phyloP scores from a whole-genome alignment of 2,329 filamentous ascomycete species.

The Pseudogymnoascus sp. region DNA sequence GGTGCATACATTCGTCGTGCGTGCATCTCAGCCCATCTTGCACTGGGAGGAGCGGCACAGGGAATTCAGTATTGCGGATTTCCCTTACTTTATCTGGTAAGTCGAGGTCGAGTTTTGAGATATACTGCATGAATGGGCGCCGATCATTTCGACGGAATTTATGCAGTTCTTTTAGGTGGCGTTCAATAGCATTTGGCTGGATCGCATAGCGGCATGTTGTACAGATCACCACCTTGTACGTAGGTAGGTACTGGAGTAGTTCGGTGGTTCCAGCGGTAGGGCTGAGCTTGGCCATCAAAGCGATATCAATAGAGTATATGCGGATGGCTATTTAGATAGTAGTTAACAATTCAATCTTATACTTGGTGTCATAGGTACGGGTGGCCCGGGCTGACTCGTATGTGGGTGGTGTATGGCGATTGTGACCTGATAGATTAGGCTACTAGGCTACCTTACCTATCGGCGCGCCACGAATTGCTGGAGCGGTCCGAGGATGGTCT shows the following conservation, averaged over 20 bases:
- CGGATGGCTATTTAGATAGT: background rate
- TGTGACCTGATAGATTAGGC: too few relatives aligned
- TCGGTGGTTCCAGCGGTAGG: background rate
- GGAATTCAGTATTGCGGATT: conserved; percentile 21
- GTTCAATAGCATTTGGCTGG: conserved; percentile 19
- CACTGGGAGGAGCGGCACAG: conserved; percentile 24
- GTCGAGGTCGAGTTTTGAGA: conserved; percentile 19
- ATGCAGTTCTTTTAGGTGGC: conserved; percentile 25
- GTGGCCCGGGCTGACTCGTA: too few relatives aligned
- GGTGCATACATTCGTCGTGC: conserved; percentile 22
- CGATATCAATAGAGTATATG: background rate
- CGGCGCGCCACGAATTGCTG: too few relatives aligned
- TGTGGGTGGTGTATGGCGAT: too few relatives aligned
- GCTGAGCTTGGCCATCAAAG: background rate
- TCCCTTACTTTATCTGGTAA: conserved; percentile 20
- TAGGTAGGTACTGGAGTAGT: conserved; percentile 20
- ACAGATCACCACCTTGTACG: conserved; percentile 22
- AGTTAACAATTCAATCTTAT: too few relatives aligned
- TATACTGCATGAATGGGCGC: conserved; percentile 19
- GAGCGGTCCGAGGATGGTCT: too few relatives aligned
- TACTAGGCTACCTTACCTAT: too few relatives aligned
- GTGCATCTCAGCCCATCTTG: conserved; percentile 23
- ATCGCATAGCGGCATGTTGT: conserved; percentile 22
- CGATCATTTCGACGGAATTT: conserved; percentile 17
- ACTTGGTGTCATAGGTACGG: too few relatives aligned